Conservation (phyloP, 2,329 filamentous ascomycete genomes). For the Pseudogymnoascus sp. region DNA sequence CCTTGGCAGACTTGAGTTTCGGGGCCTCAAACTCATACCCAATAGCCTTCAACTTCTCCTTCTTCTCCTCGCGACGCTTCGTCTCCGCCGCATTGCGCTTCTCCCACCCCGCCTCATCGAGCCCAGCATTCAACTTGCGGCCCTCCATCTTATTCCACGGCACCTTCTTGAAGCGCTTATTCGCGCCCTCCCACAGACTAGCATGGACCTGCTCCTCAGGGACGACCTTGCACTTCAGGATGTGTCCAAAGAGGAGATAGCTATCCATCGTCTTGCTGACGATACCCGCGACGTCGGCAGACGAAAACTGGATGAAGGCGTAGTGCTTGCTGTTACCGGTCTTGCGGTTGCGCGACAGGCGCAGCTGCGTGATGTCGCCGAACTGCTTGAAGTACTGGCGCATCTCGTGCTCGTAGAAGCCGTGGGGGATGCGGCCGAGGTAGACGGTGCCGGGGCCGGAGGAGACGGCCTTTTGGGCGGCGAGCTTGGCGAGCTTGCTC, state of each 20-base stretch:
- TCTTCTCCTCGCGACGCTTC: slow-evolving; percentile 59
- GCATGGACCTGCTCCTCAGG: slow-evolving; percentile 70
- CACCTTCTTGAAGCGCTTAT: slow-evolving; percentile 79
- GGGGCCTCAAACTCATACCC: slow-evolving; percentile 80
- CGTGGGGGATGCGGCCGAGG: slow-evolving; percentile 82
- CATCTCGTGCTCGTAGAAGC: slow-evolving; percentile 98
- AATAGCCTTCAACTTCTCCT: slow-evolving; percentile 66
- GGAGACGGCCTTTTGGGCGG: slow-evolving; percentile 34
- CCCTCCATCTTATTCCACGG: slow-evolving; percentile 85
- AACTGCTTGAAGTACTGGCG: slow-evolving; percentile 90
- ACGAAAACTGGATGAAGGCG: slow-evolving; percentile 84
- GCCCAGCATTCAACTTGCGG: slow-evolving; percentile 62
- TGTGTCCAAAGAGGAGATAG: slow-evolving; percentile 90
- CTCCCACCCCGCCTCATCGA: slow-evolving; percentile 69
- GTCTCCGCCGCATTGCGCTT: slow-evolving; percentile 67
- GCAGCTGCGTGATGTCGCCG: slow-evolving; percentile 66
- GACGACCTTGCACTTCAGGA: slow-evolving; percentile 78
- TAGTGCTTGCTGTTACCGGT: slow-evolving; percentile 90
- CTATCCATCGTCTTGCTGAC: slow-evolving; percentile 96
- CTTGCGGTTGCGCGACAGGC: slow-evolving; percentile 84
- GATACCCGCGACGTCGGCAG: slow-evolving; percentile 74
- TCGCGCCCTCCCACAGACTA: slow-evolving; percentile 82
- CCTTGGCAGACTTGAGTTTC: slow-evolving; percentile 56
- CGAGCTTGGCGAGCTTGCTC: slow-evolving; percentile 35
- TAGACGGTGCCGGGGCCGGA: slow-evolving; percentile 73